These are phyloP conservation scores for Ustanciosporium gigantosporum DNA, from an alignment of 1,284 basidiomycete genomes.

Conservation along the genomic window DNA sequence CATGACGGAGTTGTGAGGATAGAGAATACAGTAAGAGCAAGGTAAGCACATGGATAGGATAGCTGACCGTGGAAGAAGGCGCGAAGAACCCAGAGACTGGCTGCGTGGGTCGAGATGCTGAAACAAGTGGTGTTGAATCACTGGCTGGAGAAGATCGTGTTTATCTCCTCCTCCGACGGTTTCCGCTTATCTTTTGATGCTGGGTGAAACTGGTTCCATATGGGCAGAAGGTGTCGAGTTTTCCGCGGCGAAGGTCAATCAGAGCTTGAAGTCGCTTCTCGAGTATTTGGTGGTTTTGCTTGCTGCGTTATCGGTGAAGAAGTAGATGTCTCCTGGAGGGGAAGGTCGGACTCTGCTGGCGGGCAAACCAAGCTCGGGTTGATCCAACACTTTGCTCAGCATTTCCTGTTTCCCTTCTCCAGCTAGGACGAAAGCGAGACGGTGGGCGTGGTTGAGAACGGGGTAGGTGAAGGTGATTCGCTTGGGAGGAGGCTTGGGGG, in stretches of 20 bases:
- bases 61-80: too few relatives aligned
- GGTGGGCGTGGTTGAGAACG: conserved; percentile 66
- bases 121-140: too few relatives aligned
- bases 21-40: too few relatives aligned
- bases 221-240: too few relatives aligned
- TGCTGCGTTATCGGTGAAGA: conserved; percentile 56
- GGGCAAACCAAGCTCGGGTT: conserved; percentile 79
- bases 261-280: conserved; percentile 48
- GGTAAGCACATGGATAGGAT: too few relatives aligned
- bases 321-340: conserved; percentile 69
- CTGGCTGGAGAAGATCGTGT: too few relatives aligned
- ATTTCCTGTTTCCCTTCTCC: conserved; percentile 83
- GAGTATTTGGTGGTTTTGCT: conserved; percentile 43
- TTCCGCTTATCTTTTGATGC: too few relatives aligned
- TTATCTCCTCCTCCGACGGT: too few relatives aligned
- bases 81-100: too few relatives aligned
- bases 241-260: neutral
- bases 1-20: too few relatives aligned
- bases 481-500: conserved; percentile 87
- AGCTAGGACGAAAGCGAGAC: conserved; percentile 82
- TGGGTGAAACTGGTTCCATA: too few relatives aligned
- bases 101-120: too few relatives aligned
- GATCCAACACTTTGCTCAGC: conserved; percentile 75
- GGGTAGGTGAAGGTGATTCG: conserved; percentile 68
- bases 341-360: conserved; percentile 79